phyloP scores from a whole-genome alignment of 2,329 filamentous ascomycete species.

The Diaporthe eres region DNA sequence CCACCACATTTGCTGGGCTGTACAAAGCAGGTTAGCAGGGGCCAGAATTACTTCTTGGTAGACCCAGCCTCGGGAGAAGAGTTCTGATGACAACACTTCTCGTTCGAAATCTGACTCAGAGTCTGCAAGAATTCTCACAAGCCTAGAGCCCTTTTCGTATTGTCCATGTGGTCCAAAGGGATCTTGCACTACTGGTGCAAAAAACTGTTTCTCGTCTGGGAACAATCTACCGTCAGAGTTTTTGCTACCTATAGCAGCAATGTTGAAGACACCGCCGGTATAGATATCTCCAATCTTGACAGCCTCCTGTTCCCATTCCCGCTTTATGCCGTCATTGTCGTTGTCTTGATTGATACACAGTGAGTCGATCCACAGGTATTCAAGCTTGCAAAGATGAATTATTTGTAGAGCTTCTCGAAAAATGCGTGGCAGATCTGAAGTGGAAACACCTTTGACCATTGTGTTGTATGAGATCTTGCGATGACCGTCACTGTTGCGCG shows the following conservation, averaged over 20 bases:
- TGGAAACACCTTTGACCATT: not conserved
- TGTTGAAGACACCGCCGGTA: conserved; percentile 5
- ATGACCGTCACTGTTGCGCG: not conserved
- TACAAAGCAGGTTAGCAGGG: conserved; percentile 16
- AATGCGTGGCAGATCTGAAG: not conserved
- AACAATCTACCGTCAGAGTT: not conserved
- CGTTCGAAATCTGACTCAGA: not conserved
- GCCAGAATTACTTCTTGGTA: conserved; percentile 15
- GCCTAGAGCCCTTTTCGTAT: not conserved
- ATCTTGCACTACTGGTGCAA: not conserved
- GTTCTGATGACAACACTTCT: not conserved
- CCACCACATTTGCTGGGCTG: conserved; percentile 13
- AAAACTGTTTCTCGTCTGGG: not conserved
- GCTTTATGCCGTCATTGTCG: not conserved
- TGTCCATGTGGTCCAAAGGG: not conserved
- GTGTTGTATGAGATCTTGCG: not conserved
- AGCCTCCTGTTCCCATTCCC: not conserved
- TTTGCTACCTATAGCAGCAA: not conserved
- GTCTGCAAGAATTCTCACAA: not conserved
- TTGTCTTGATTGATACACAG: conserved; percentile 19
- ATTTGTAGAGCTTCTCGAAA: conserved; percentile 2
- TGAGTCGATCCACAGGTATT: conserved; percentile 19
- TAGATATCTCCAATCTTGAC: conserved; percentile 9
- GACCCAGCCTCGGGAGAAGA: conserved; percentile 26
- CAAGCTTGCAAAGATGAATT: not conserved